Evolutionary conservation across 768 basidiomycete genomes (phyloP).

Genomic region (Trametes punicea): DNA sequence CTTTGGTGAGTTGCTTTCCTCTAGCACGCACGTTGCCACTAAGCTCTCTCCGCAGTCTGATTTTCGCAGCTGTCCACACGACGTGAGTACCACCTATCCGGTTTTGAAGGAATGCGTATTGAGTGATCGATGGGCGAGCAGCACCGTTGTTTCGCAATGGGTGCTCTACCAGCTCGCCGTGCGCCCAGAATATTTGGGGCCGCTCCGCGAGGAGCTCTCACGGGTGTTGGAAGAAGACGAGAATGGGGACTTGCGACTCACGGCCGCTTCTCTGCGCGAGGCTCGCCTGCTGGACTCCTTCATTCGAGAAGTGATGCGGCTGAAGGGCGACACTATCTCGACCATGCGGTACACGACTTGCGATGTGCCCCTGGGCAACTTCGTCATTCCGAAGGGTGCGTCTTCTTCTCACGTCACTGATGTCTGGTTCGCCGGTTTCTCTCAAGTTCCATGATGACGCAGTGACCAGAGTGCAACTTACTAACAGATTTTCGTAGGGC

Average conservation of each 20-base stretch:
- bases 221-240: conserved; percentile 25
- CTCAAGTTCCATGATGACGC: background rate
- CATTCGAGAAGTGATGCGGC: conserved; percentile 36
- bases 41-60: conserved; percentile 23
- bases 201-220: conserved; percentile 30
- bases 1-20: conserved; percentile 23
- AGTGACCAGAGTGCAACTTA: background rate
- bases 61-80: conserved; percentile 37
- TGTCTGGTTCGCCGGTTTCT: no score
- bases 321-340: conserved; percentile 35
- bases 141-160: conserved; percentile 35
- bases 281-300: conserved; percentile 33
- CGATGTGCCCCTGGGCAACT: conserved; percentile 27
- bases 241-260: conserved; percentile 24
- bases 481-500: conserved; percentile 14
- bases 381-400: conserved; percentile 32
- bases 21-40: background rate
- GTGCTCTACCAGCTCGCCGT: conserved; percentile 32
- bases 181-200: conserved; percentile 30
- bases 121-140: conserved; percentile 6
- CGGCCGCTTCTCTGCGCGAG: conserved; percentile 29
- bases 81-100: conserved; percentile 24
- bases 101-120: background rate
- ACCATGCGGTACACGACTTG: conserved; percentile 29
- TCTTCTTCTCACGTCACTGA: background rate